phyloP scores from a whole-genome alignment of 257 asterid species.

The Fraxinus pennsylvanica region DNA sequence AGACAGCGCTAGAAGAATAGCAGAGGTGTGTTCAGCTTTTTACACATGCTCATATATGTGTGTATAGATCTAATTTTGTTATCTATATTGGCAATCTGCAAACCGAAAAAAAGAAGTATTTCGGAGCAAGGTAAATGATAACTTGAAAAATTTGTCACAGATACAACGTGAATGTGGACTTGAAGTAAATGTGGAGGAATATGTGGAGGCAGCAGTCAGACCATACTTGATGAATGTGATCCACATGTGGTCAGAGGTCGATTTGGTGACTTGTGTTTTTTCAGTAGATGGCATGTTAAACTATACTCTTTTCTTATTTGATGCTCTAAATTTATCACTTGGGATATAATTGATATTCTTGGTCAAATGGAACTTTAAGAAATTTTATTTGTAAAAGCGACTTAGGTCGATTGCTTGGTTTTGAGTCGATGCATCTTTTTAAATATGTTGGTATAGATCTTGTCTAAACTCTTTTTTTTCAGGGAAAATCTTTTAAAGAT shows the following conservation, averaged over 20 bases:
- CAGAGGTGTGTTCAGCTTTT: constrained; percentile 63
- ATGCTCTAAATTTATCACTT: neutral
- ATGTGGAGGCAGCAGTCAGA: constrained; percentile 88
- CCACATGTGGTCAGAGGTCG: constrained; percentile 96
- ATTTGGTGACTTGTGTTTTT: constrained; percentile 27
- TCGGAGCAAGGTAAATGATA: constrained; percentile 13
- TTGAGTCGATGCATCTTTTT: neutral
- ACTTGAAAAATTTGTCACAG: constrained; percentile 42
- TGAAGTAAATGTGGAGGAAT: constrained; percentile 88
- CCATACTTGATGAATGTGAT: constrained; percentile 96
- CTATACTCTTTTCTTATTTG: neutral
- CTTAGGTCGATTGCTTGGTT: neutral
- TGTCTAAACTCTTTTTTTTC: constrained; percentile 19
- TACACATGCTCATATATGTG: neutral
- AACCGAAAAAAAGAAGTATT: neutral
- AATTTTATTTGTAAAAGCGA: neutral
- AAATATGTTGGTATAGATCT: constrained; percentile 10
- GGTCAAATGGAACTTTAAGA: neutral
- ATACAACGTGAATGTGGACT: constrained; percentile 97
- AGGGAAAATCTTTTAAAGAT: constrained; percentile 89
- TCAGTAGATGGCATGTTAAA: constrained; percentile 18
- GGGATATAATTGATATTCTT: neutral
- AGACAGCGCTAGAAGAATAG: constrained; percentile 91
- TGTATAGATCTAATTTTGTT: constrained; percentile 3
- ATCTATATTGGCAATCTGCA: constrained; percentile 5